Evolutionary conservation across 75 land plant genomes (phyloP), one percentile per base, ranked within the genome.

Genomic region (Azolla pinnata): DNA sequence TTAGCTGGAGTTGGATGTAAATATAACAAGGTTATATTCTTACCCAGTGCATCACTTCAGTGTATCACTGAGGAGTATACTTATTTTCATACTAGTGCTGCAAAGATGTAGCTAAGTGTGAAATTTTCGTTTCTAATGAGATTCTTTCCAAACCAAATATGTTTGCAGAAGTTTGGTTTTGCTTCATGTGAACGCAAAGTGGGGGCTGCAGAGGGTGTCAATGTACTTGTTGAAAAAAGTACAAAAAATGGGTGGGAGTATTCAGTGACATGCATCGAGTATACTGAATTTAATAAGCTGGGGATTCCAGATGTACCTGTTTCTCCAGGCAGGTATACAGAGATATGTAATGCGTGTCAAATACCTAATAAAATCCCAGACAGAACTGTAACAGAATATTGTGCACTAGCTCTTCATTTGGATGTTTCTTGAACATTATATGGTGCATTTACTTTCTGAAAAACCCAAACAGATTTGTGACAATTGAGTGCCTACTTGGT

Each of bases 151-250:
- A n/a, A n/a, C n/a, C n/a, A n/a, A n/a, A n/a, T n/a, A n/a, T n/a
- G n/a, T n/a, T 38, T 67, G 24, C 77, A 95, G 99, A 95, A 89
- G 74, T 70, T 95, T 54, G 99, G 99, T 32, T 95, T 95, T 81
- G 96, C 99, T 27, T 95, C 99, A 12, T 95, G 99, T 64, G 59
- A 74, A 45, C 72, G 99, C 31, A 75, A 62, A 31, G 54, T 65
- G 23, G 96, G 96, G 27, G 96, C 99, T 30, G 93, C 90, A 45
- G 96, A 95, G 72, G 99, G 99, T 33, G 79, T 95, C 20, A 95
- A 95, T 75, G 99, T 95, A 23, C 73, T 95, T 16, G 38, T 86
- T 38, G 99, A 95, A 64, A 76, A 68, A 49, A 85, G 65, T 29
- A 75, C 74, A 34, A 70, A 60, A 50, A 75, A 86, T 67, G 88